A percentile compares a stretch with the other conserved stretches of the same genome.
Conservation (phyloP, 192 early-diverging fungal species). For the Coemansia sp. region DNA sequence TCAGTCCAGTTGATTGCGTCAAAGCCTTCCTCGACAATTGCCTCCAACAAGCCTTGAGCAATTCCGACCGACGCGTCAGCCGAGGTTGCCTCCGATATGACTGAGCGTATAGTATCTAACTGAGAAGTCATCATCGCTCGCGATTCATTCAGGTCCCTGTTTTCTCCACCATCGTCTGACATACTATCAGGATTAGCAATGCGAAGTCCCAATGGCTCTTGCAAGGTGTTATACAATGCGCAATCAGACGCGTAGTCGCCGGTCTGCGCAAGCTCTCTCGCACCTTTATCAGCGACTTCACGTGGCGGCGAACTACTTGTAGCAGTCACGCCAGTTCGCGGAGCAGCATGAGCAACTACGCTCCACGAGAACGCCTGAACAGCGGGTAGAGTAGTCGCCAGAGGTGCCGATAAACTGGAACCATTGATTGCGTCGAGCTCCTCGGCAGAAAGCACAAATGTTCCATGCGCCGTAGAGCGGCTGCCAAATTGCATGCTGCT, state of each 20-base stretch:
- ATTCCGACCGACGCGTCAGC: slow-evolving; percentile 16
- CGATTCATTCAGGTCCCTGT: not conserved
- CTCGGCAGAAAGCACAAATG: slow-evolving; percentile 34
- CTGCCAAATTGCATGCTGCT: slow-evolving; percentile 17
- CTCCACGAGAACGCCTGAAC: slow-evolving; percentile 8
- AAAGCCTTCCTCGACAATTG: slow-evolving; percentile 20
- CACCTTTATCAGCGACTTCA: not conserved
- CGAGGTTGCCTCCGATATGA: slow-evolving; percentile 10
- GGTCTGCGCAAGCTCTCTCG: not conserved
- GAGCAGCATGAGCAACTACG: not conserved
- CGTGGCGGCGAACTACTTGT: not conserved
- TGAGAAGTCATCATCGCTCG: too few species aligned
- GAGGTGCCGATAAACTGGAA: not conserved
- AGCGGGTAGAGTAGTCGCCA: not conserved
- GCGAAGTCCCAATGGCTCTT: slow-evolving; percentile 17
- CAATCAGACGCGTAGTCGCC: slow-evolving; percentile 9
- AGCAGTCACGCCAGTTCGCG: not conserved
- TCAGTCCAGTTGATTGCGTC: not conserved
- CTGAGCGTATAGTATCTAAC: not conserved
- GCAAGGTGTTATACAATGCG: slow-evolving; percentile 14
- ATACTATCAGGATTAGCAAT: slow-evolving; percentile 10
- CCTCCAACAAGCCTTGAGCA: slow-evolving; percentile 11
- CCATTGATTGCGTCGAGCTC: slow-evolving; percentile 34
- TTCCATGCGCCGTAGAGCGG: slow-evolving; percentile 17
- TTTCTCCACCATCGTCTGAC: not conserved